Evolutionary conservation across 2,329 filamentous ascomycete genomes (phyloP), one percentile per base, ranked within the genome.

Genomic region (Fusarium agapanthi): DNA sequence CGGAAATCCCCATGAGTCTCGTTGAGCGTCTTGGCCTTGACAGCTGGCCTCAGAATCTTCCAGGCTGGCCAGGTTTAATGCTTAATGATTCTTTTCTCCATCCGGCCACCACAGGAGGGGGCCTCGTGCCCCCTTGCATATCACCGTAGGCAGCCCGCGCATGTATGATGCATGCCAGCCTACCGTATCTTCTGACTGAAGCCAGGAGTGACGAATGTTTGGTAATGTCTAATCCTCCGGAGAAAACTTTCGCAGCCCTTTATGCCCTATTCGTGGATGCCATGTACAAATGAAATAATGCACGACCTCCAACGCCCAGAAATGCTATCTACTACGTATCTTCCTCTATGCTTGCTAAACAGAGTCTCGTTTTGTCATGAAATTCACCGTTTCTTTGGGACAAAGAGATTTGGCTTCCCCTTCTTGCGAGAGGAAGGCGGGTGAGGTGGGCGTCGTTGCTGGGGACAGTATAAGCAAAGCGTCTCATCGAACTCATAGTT

Each of bases 401-500:
- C 84, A 64, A 86, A 86, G 20, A 84, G 83, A 66, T 85, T 85
- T 6, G 81, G 80, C n/a, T 83, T 80, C 10, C 75, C 74, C 72
- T 83, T 84, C 69, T 85, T 86, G 58, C 80, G 77, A 41, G 79
- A 77, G 22, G 71, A 62, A 5, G 79, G 79, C 41, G 73, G 76
- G 13, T 76, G 73, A 50, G 74, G 59, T 28, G 71, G 64, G 9
- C 71, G 71, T 48, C 66, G 61, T 32, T 68, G 68, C 62, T 70
- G 55, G 67, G 65, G 55, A 15, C 37, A n/a, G 24, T 41, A 59
- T 78, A 53, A 78, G 73, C 55, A 69, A 60, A 65, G 45, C 45
- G 30, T 41, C 41, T 18, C 22, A 24, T 22, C 7, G 28, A 44
- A 28, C 15, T 35, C 47, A 35, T 15, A 13, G 16, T 30, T 34